phyloP scores from a whole-genome alignment of 441 rosid species.

The Pelargonium australe region DNA sequence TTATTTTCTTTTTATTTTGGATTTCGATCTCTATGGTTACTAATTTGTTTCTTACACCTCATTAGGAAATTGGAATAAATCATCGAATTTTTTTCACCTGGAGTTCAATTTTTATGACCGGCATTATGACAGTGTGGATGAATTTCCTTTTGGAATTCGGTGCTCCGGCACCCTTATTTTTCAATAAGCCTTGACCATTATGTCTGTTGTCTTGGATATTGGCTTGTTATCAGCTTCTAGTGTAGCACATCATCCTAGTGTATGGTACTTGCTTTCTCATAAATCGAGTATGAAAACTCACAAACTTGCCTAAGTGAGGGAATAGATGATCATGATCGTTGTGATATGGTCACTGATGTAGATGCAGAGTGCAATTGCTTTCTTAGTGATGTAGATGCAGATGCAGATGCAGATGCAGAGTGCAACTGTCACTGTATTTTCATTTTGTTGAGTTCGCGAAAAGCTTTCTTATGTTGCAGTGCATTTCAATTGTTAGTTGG shows the following conservation, averaged over 20 bases:
- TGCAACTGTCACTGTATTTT: no score
- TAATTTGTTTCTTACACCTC: constrained; percentile 1
- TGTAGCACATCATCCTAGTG: background rate
- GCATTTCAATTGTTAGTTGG: no score
- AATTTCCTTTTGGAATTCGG: background rate
- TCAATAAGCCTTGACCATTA: background rate
- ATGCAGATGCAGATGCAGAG: no score
- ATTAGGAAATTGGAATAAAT: background rate
- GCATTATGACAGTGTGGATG: background rate
- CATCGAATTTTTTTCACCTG: background rate
- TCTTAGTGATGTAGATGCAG: no score
- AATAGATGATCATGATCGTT: background rate
- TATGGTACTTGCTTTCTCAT: background rate
- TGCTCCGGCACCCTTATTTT: background rate
- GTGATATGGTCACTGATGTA: no score
- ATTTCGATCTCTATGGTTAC: background rate
- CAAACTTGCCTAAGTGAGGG: background rate
- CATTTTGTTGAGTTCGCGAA: no score
- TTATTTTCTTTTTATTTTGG: no score
- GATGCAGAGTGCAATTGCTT: no score
- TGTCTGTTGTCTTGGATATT: constrained; percentile 1
- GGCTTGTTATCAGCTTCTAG: background rate
- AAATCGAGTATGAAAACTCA: background rate
- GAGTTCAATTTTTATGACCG: background rate
- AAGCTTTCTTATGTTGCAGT: no score